A percentile compares a stretch with the other conserved stretches of the same genome.
Conservation (phyloP, 2,329 filamentous ascomycete species). For the Myriosclerotinia duriaeana region DNA sequence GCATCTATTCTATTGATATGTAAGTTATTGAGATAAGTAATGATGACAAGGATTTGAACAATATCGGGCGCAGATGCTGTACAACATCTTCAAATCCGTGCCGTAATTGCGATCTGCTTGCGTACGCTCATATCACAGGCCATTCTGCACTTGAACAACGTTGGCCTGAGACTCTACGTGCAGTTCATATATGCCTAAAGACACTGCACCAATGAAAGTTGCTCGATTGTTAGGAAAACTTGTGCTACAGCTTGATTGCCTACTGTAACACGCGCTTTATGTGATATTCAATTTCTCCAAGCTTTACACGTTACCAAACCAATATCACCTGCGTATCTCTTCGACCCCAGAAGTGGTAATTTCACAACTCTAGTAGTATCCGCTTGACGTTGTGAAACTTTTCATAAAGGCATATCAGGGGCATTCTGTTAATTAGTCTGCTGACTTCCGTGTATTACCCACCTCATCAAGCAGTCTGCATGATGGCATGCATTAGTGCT, state of each 20-base stretch:
- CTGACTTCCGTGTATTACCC: not conserved
- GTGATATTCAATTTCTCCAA: constrained; percentile 13
- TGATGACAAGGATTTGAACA: constrained; percentile 26
- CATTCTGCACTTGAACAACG: not conserved
- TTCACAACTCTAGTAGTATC: not conserved
- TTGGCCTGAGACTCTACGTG: not conserved
- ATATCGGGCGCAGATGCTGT: not conserved
- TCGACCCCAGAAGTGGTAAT: not conserved
- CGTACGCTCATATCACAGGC: not conserved
- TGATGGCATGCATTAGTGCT: not conserved
- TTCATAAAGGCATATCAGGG: not conserved
- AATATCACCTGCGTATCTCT: constrained; percentile 5
- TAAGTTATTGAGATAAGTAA: constrained; percentile 41
- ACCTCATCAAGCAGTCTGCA: not conserved
- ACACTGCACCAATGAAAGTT: not conserved
- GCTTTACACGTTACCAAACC: not conserved
- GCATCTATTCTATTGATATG: constrained; percentile 37
- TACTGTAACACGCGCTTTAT: not conserved
- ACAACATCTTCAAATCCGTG: not conserved
- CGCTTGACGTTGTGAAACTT: not conserved
- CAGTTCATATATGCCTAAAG: not conserved
- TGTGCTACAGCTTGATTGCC: not conserved
- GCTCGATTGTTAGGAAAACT: not conserved
- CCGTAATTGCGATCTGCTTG: too few species aligned
- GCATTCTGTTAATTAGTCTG: too few species aligned